Evolutionary conservation across 164 flowering plant genomes (phyloP), one percentile per base, ranked within the genome.

Genomic region (Warburgia ugandensis): DNA sequence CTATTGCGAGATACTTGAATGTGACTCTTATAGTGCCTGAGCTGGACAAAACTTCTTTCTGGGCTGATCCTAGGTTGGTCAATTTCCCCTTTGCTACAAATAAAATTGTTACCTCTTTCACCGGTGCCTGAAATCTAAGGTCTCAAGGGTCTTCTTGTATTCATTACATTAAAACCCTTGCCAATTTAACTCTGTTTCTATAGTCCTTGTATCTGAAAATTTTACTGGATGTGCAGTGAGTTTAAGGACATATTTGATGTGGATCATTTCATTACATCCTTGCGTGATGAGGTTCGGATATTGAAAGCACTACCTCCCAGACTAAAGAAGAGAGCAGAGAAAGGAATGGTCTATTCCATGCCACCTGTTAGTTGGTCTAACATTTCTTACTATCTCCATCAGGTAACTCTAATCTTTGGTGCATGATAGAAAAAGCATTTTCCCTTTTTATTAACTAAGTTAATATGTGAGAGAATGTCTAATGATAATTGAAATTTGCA

Each of bases 311-410:
- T 90, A 33, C 97, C 96, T 19, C 81, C 91, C 6, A 68, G 89
- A 61, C 70, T 86, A 20, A 86, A 84, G 75, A 71, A 40, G 58
- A 82, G 83, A 67, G 81, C 76, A 49, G 83, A 78, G 60, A 54
- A 57, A 14, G 86, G 91, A 56, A 48, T 50, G 58, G 14, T 69
- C 33, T 68, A 76, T 56, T 67, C 81, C 33, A 84, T 86, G 94
- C 75, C 94, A 5, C 95, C 94, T n/a, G 55, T 86, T 65, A 86
- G 97, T 66, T 89, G 97, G 97, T 89, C 95, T 20, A 71, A 86
- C 56, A 79, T 86, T 22, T 77, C 88, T 3, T 86, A 86, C 68
- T 89, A 89, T 54, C 69, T 56, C 11, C 61, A 83, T 43, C 91
- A 81, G 80, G 94, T 79, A 4, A 16, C 35, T 56, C 41, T 22